A percentile compares a stretch with the other conserved stretches of the same genome.
phyloP scores from a whole-genome alignment of 2,329 filamentous ascomycete genomes.

The Fusarium anguioides region DNA sequence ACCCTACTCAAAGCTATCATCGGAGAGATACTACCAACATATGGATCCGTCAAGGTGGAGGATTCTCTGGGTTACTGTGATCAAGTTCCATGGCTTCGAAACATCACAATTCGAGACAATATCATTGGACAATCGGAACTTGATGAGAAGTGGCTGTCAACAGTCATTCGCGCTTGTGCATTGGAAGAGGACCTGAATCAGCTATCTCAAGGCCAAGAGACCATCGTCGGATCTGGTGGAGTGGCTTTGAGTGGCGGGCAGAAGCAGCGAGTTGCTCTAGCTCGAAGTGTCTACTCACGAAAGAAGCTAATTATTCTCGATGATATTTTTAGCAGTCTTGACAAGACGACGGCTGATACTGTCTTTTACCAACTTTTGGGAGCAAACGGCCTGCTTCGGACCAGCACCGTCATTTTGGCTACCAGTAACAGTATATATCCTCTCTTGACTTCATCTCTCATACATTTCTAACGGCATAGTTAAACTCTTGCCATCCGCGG shows the following conservation, averaged over 20 bases:
- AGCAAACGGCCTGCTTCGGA: slow-evolving; percentile 54
- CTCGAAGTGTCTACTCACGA: slow-evolving; percentile 58
- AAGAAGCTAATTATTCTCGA: slow-evolving; percentile 57
- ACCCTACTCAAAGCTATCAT: slow-evolving; percentile 53
- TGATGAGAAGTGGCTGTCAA: slow-evolving; percentile 46
- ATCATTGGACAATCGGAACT: slow-evolving; percentile 49
- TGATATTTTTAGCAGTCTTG: slow-evolving; percentile 59
- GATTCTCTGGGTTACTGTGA: slow-evolving; percentile 55
- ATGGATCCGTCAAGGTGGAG: slow-evolving; percentile 44
- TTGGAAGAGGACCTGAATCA: slow-evolving; percentile 52
- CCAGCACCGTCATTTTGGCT: slow-evolving; percentile 48
- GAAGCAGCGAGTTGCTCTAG: slow-evolving; percentile 56
- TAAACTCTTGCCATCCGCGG: slow-evolving; percentile 40
- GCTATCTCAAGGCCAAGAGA: slow-evolving; percentile 48
- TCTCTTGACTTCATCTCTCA: background rate
- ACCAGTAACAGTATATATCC: slow-evolving; percentile 7
- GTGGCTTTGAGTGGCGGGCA: slow-evolving; percentile 58
- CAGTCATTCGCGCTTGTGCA: slow-evolving; percentile 50
- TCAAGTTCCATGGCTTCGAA: slow-evolving; percentile 58
- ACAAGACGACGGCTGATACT: slow-evolving; percentile 55
- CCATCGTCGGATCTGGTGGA: slow-evolving; percentile 55
- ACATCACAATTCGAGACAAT: slow-evolving; percentile 53
- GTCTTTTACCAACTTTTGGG: slow-evolving; percentile 58
- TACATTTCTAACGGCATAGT: slow-evolving; percentile 18
- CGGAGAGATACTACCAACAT: slow-evolving; percentile 48